Evolutionary conservation across 345 rosid genomes (phyloP).

Genomic region (Bretschneidera sinensis): DNA sequence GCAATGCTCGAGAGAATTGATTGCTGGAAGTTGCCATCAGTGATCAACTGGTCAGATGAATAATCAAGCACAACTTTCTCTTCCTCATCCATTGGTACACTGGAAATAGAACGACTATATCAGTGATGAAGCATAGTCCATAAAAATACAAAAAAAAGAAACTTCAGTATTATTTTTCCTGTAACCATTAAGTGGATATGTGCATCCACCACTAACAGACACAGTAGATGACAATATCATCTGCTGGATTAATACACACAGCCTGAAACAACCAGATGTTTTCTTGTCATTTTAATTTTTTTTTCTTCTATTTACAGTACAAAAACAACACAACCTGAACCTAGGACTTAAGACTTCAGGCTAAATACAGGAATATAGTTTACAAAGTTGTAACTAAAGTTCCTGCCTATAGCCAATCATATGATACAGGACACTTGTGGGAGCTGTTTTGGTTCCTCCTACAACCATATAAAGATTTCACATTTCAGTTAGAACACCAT

Average conservation of each 20-base stretch:
- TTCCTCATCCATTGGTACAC: constrained; percentile 98
- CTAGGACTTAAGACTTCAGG: too few relatives aligned
- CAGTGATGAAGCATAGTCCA: background rate
- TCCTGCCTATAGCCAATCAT: too few relatives aligned
- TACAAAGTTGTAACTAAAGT: background rate
- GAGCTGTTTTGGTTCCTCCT: too few relatives aligned
- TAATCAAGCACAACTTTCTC: constrained; percentile 75
- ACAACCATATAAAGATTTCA: too few relatives aligned
- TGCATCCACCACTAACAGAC: background rate
- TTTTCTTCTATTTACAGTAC: too few relatives aligned
- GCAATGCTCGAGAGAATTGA: constrained; percentile 74
- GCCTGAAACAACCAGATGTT: too few relatives aligned
- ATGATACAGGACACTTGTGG: too few relatives aligned
- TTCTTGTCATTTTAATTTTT: too few relatives aligned
- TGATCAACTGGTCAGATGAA: constrained; percentile 65
- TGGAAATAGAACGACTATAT: constrained; percentile 16
- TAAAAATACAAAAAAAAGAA: too few relatives aligned
- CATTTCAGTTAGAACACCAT: too few relatives aligned
- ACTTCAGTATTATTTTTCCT: background rate
- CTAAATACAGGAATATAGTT: too few relatives aligned
- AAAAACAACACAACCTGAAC: too few relatives aligned
- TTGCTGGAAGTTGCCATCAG: constrained; percentile 56
- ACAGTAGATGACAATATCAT: background rate
- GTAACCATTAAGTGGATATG: background rate
- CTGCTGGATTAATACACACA: background rate